These are phyloP conservation scores for Capsicum pubescens DNA, from an alignment of 257 asterid species.

Conservation along the genomic window DNA sequence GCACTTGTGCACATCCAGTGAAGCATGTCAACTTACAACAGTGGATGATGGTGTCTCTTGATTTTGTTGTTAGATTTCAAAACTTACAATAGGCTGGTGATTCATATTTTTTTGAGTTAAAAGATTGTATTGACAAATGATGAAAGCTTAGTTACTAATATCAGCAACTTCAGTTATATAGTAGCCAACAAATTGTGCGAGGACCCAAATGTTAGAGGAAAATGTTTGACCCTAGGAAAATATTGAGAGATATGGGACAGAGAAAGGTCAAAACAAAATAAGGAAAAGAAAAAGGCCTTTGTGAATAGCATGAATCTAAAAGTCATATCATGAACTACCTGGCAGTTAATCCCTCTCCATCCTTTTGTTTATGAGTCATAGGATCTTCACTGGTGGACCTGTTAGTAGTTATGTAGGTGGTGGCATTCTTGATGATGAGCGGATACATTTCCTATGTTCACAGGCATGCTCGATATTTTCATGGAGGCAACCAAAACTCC, in stretches of 20 bases:
- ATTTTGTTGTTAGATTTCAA: neutral
- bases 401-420: neutral
- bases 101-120: neutral
- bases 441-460: neutral
- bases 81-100: neutral
- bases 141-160: neutral
- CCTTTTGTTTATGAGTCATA: neutral
- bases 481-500: neutral
- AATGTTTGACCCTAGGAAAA: slow-evolving; percentile 7
- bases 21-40: slow-evolving; percentile 15
- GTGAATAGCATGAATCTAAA: neutral
- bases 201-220: neutral
- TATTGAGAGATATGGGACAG: slow-evolving; percentile 1
- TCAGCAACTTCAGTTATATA: neutral
- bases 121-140: neutral
- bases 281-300: neutral
- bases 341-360: neutral
- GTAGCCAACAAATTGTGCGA: neutral
- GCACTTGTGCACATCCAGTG: neutral
- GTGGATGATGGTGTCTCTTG: neutral
- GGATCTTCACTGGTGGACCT: slow-evolving; percentile 14
- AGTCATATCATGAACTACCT: neutral
- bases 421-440: neutral
- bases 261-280: neutral
- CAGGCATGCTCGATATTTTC: neutral